Conservation (phyloP, 2,329 filamentous ascomycete species). For the Penicillium sp. region DNA sequence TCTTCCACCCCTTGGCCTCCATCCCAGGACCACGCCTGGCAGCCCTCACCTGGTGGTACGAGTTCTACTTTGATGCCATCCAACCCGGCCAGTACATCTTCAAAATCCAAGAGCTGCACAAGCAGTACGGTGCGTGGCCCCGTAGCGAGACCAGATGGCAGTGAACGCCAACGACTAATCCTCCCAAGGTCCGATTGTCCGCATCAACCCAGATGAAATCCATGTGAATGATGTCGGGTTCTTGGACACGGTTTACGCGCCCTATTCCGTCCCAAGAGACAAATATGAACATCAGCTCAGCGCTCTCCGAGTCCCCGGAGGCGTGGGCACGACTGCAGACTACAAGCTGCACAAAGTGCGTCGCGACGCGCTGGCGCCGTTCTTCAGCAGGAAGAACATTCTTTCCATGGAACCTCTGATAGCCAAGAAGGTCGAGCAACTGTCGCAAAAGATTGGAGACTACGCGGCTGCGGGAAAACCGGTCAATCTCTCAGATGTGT, state of each 20-base stretch:
- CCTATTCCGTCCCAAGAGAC: constrained; percentile 20
- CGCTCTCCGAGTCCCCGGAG: constrained; percentile 20
- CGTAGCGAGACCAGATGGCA: neutral
- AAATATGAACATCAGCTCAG: constrained; percentile 24
- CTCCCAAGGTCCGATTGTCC: constrained; percentile 35
- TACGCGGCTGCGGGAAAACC: constrained; percentile 8
- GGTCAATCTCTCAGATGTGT: constrained; percentile 28
- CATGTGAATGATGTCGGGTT: constrained; percentile 37
- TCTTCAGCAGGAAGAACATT: constrained; percentile 33
- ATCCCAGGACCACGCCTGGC: constrained; percentile 26
- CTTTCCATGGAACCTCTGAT: constrained; percentile 27
- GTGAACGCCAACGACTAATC: constrained; percentile 1
- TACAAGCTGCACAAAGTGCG: constrained; percentile 31
- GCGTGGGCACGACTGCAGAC: constrained; percentile 28
- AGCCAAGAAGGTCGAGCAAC: constrained; percentile 21
- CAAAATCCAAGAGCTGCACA: constrained; percentile 23
- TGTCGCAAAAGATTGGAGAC: constrained; percentile 14
- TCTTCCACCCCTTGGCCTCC: constrained; percentile 21
- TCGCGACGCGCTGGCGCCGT: constrained; percentile 30
- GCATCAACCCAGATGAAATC: constrained; percentile 38
- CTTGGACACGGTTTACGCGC: constrained; percentile 34
- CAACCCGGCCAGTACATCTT: constrained; percentile 21
- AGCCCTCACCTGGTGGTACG: constrained; percentile 25
- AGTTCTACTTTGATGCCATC: constrained; percentile 25
- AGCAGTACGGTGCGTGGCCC: constrained; percentile 31